Percentiles rank a stretch among this genome's conserved stretches.
phyloP scores from a whole-genome alignment of 257 asterid genomes.

The Scutellaria galericulata region DNA sequence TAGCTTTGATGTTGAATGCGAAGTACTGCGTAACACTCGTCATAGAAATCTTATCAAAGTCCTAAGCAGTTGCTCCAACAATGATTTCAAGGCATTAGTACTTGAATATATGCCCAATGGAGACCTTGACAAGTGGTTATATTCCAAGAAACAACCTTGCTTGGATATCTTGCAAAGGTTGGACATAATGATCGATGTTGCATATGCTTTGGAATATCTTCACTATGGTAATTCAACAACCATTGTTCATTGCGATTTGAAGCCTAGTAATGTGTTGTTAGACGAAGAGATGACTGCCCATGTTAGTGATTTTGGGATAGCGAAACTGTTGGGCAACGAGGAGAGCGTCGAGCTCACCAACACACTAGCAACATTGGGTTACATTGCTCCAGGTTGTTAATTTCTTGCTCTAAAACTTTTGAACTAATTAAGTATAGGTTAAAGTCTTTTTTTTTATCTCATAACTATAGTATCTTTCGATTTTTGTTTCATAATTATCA shows the following conservation, averaged over 20 bases:
- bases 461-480: too few species aligned
- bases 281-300: not conserved
- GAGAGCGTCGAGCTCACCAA: not conserved
- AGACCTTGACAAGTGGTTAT: too few species aligned
- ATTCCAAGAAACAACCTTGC: too few species aligned
- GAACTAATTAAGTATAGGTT: too few species aligned
- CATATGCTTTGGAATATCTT: slow-evolving; percentile 17
- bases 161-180: slow-evolving; percentile 3
- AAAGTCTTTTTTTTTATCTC: too few species aligned
- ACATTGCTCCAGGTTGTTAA: not conserved
- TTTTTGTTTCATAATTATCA: too few species aligned
- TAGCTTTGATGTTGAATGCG: not conserved
- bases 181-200: slow-evolving; percentile 18
- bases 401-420: too few species aligned
- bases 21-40: not conserved
- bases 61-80: not conserved
- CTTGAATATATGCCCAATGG: too few species aligned
- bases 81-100: too few species aligned
- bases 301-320: not conserved
- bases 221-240: slow-evolving; percentile 7
- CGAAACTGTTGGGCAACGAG: not conserved
- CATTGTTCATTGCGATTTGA: not conserved
- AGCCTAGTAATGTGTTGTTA: not conserved
- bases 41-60: not conserved
- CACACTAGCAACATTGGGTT: not conserved